Base-by-base conservation (phyloP, 768 basidiomycete species). In the Trametes gibbosa region DNA sequence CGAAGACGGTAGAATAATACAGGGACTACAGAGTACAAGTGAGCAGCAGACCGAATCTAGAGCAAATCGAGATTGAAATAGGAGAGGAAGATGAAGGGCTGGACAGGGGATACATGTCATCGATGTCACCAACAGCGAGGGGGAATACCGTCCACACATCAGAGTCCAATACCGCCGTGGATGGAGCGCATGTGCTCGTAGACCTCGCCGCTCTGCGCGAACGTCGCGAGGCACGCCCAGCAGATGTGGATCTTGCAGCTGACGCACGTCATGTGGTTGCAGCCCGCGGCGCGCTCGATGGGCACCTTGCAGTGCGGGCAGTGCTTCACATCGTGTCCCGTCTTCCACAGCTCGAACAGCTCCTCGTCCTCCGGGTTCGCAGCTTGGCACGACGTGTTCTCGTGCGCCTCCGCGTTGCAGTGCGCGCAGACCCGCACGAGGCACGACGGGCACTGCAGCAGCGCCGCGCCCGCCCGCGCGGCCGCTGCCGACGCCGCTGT, bases 211-310 rank as follows among this genome's bases (percentile, higher is more conserved):
- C 87, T 85, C 35, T 77, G 75, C 0, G 81, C 79, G 72, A 91
- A 92, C 41, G 86, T 89, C 70, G 79, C 72, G 69, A 89, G 65
- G 69, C 90, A 93, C 23, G 83, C 83, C 91, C 90, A 92, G 58
- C 90, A 93, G 1, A 85, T 86, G 68, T 93, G 90, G 0, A 87
- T 84, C 64, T 82, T 79, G 69, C 90, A 93, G 32, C 80, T 78
- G 0, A 77, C 77, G 70, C 90, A 93, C n/a, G 82, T 85, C 79
- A 93, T 84, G 69, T 93, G 90, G 72, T 93, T 88, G 71, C 90
- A 93, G 0, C 90, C 90, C 61, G 84, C 86, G 27, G 74, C 75
- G 40, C 86, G 83, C 71, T 92, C 88, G 63, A 93, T 91, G 6
- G 81, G 77, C 7, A 81, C 79, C 53, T 81, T 81, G 74, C 90